These are phyloP conservation scores for Penicillium palitans DNA, from an alignment of 2,329 filamentous ascomycete genomes.

Conservation along the genomic window DNA sequence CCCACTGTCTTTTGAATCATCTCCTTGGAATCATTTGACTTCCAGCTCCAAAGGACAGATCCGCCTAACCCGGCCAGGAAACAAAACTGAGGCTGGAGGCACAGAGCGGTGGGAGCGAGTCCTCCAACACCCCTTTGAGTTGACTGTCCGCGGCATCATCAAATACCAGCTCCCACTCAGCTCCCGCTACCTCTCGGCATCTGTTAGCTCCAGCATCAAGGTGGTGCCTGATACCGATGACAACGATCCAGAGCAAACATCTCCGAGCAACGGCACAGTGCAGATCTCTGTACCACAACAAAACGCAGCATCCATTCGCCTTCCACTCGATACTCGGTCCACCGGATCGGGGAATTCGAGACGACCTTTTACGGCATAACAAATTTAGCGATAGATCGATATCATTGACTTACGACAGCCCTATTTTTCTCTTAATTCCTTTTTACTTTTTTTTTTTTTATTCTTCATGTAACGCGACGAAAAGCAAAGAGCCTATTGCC, in stretches of 20 bases:
- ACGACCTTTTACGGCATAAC: constrained; percentile 35
- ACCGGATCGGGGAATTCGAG: constrained; percentile 14
- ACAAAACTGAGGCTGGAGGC: constrained; percentile 79
- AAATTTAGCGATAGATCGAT: constrained; percentile 27
- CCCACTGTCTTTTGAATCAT: constrained; percentile 83
- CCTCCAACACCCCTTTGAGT: constrained; percentile 85
- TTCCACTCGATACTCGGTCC: constrained; percentile 15
- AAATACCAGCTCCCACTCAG: constrained; percentile 72
- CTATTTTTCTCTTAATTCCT: constrained; percentile 9
- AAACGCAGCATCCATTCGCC: constrained; percentile 6
- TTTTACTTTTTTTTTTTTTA: constrained; percentile 7
- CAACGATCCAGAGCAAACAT: constrained; percentile 18
- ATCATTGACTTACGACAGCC: constrained; percentile 27
- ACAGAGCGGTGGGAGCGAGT: constrained; percentile 87
- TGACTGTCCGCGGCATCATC: constrained; percentile 87
- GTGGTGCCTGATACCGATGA: constrained; percentile 41
- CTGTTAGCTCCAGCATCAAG: constrained; percentile 45
- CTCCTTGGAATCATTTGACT: constrained; percentile 73
- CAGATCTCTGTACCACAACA: constrained; percentile 17
- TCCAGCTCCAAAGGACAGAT: constrained; percentile 80
- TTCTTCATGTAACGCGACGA: constrained; percentile 19
- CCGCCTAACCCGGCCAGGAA: constrained; percentile 78
- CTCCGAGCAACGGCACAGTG: constrained; percentile 33
- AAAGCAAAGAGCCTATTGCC: constrained; percentile 9
- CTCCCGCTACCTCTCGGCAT: constrained; percentile 54